These are phyloP conservation scores for Pseudisothecium myosuroides DNA, from an alignment of 225 moss, liverwort and hornwort genomes.

Conservation along the genomic window DNA sequence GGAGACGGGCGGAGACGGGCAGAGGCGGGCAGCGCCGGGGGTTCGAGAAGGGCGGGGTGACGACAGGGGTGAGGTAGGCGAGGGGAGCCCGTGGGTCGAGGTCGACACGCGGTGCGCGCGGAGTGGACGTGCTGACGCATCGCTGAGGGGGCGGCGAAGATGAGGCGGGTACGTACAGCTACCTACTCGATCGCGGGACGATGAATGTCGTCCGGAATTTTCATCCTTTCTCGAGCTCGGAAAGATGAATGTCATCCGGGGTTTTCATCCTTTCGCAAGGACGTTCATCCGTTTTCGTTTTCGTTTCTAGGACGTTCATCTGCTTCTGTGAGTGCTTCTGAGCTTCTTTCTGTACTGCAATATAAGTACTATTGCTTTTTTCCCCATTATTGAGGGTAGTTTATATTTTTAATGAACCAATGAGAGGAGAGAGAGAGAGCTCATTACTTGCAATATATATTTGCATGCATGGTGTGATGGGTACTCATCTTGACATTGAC, in stretches of 20 bases:
- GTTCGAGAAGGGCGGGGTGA: constrained; percentile 8
- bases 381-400: not conserved
- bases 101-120: not conserved
- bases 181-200: not conserved
- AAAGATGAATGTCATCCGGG: no score
- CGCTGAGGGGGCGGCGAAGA: constrained; percentile 16
- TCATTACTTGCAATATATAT: no score
- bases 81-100: not conserved
- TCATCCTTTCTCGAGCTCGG: not conserved
- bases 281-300: not conserved
- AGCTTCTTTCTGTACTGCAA: not conserved
- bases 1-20: not conserved
- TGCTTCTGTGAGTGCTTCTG: not conserved
- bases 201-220: not conserved
- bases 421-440: not conserved
- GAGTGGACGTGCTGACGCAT: not conserved
- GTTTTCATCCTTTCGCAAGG: not conserved
- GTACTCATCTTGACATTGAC: not conserved
- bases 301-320: not conserved
- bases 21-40: not conserved
- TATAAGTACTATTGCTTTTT: not conserved
- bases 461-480: not conserved
- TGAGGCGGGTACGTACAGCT: not conserved
- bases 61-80: not conserved
- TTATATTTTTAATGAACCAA: not conserved